Evolutionary conservation across 2,329 filamentous ascomycete species (phyloP).

Genomic region (Neonectria magnoliae): DNA sequence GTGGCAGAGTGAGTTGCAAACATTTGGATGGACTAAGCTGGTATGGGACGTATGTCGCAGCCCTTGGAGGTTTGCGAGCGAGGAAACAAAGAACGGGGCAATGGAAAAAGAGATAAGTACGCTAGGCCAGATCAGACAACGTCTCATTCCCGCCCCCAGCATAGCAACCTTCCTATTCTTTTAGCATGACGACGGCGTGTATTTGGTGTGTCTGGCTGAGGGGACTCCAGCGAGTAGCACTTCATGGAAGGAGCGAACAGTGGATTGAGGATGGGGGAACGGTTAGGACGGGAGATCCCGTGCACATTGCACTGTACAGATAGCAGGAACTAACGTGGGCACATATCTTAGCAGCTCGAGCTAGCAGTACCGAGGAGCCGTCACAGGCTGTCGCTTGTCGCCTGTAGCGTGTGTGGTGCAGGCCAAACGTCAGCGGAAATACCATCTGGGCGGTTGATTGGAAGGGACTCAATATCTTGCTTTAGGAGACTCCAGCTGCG

Average conservation of each 20-base stretch:
- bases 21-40: neutral
- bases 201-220: conserved; percentile 12
- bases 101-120: conserved; percentile 20
- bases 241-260: conserved; percentile 16
- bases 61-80: neutral
- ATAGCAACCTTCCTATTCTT: neutral
- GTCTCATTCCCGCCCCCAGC: neutral
- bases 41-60: conserved; percentile 6
- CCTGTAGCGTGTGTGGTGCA: neutral
- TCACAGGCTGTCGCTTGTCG: neutral
- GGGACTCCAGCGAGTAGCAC: conserved; percentile 9
- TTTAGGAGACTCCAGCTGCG: conserved; percentile 25
- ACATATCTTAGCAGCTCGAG: conserved; percentile 5
- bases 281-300: conserved; percentile 2
- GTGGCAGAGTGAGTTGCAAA: conserved; percentile 22
- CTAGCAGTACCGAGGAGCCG: conserved; percentile 7
- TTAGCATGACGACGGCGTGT: conserved; percentile 22
- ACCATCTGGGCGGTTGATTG: conserved; percentile 10
- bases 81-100: conserved; percentile 26
- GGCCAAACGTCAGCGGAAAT: conserved; percentile 7
- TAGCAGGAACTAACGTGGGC: conserved; percentile 21
- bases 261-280: conserved; percentile 11
- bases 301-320: neutral
- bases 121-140: conserved; percentile 7
- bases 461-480: conserved; percentile 19